Evolutionary conservation across 2,329 filamentous ascomycete genomes (phyloP).

Genomic region (Fragosphaeria purpurea): DNA sequence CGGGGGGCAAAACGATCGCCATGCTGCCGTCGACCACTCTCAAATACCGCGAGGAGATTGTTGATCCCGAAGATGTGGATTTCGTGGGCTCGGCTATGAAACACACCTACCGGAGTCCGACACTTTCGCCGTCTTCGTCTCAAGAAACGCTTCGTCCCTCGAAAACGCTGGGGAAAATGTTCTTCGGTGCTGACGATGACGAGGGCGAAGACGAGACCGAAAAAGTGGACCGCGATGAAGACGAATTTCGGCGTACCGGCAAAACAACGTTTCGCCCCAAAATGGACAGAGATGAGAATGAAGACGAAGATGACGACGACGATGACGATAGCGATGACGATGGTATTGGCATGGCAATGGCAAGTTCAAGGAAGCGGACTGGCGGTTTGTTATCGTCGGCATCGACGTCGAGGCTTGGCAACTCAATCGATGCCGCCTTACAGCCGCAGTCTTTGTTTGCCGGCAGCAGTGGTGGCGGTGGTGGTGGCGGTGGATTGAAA

Average conservation of each 20-base stretch:
- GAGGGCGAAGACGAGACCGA: constrained; percentile 35
- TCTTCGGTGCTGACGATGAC: constrained; percentile 52
- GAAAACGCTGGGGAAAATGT: constrained; percentile 54
- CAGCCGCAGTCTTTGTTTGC: constrained; percentile 7
- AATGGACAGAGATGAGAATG: constrained; percentile 1
- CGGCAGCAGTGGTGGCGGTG: neutral
- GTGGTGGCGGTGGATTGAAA: constrained; percentile 24
- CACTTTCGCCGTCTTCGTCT: constrained; percentile 64
- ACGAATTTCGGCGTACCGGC: neutral
- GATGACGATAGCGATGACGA: constrained; percentile 2
- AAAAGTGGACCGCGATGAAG: neutral
- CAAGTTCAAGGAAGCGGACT: neutral
- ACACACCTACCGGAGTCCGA: constrained; percentile 44
- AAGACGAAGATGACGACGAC: constrained; percentile 12
- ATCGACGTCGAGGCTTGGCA: constrained; percentile 9
- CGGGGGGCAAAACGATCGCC: constrained; percentile 75
- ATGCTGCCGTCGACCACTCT: constrained; percentile 79
- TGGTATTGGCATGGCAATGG: constrained; percentile 11
- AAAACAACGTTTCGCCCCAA: too few relatives aligned
- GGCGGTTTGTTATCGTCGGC: constrained; percentile 6
- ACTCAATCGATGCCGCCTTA: neutral
- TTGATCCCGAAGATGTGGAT: constrained; percentile 44
- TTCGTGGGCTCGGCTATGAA: constrained; percentile 54
- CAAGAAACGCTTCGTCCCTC: constrained; percentile 72
- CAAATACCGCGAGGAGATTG: constrained; percentile 72